Base-by-base conservation (phyloP, 805 yeast genomes). In the Monosporozyma unispora region DNA sequence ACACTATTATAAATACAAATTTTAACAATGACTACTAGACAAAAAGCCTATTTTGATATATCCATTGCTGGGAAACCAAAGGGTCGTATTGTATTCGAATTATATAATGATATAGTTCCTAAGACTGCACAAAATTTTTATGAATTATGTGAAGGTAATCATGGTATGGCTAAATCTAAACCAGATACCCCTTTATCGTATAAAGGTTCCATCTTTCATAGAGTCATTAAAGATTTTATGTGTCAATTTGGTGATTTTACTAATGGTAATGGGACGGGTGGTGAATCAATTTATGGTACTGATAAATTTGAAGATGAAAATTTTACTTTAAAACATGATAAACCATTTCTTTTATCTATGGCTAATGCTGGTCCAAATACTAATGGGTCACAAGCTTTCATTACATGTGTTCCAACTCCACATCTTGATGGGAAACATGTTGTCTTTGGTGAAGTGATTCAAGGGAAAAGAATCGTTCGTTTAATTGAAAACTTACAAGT, bases 231-330 rank as follows among this genome's bases (percentile, higher is more conserved):
- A 64, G 79, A 79, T 51, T 89, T 89, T 62, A 89, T 89, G 97
- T 78, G 87, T 59, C 97, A 89, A 71, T 96, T 96, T 66, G 96
- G 96, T 58, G 96, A 89, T 64, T 89, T 88, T 69, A 82, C 87
- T n/a, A 69, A 66, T 46, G 78, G 76, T 48, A 82, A 86, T 70
- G 97, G 98, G 59, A 81, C 84, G 60, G 98, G 98, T 69, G 98
- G 98, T 69, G 81, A 81, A 70, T 83, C 89, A 45, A 84, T 84
- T 70, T 84, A 84, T 70, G 35, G 35, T 14, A 91, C 91, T 60
- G 73, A 72, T 57, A 80, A 78, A 56, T 79, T 80, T 59, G 72
- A 76, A 39, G 75, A 71, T 48, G 75, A 72, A 72, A 83, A 85
- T 77, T 86, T 86, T 64, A 57, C 70, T 57, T 78, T 79, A 74